Conservation (phyloP, 257 asterid species). For the Scutellaria galericulata region DNA sequence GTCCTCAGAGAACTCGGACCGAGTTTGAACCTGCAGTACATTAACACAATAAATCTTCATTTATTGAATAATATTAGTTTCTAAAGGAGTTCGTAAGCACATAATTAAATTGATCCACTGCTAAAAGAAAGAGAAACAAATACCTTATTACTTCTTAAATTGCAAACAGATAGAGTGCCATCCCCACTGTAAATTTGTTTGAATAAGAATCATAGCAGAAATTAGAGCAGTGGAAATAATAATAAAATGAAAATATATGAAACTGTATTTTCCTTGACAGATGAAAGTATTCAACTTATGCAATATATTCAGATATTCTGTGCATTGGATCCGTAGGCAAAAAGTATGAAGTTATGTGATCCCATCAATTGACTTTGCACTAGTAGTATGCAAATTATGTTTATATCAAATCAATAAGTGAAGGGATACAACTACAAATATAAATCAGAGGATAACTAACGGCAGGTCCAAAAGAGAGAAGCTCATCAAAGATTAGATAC, state of each 20-base stretch:
- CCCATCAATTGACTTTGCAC: neutral
- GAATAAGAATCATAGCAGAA: slow-evolving; percentile 14
- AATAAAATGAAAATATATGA: too few relatives aligned
- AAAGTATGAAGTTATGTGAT: neutral
- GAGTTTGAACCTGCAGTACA: slow-evolving; percentile 71
- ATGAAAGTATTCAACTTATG: too few relatives aligned
- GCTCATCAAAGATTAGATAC: neutral
- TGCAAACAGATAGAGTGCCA: slow-evolving; percentile 92
- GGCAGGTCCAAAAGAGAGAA: slow-evolving; percentile 10
- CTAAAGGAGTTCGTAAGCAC: neutral
- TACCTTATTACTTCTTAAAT: slow-evolving; percentile 91
- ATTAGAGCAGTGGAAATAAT: slow-evolving; percentile 6
- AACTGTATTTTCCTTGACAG: too few relatives aligned
- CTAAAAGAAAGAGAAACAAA: slow-evolving; percentile 30
- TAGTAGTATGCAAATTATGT: neutral
- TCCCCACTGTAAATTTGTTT: slow-evolving; percentile 72
- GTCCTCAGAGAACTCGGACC: slow-evolving; percentile 93
- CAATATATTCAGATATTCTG: neutral
- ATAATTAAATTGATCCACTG: slow-evolving; percentile 14
- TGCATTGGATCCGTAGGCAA: neutral
- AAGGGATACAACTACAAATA: neutral
- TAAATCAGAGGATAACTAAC: neutral
- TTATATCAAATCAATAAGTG: neutral
- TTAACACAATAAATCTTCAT: slow-evolving; percentile 20
- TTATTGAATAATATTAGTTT: slow-evolving; percentile 18